Conservation (phyloP, 495 filamentous ascomycete genomes). For the Neurospora africana region DNA sequence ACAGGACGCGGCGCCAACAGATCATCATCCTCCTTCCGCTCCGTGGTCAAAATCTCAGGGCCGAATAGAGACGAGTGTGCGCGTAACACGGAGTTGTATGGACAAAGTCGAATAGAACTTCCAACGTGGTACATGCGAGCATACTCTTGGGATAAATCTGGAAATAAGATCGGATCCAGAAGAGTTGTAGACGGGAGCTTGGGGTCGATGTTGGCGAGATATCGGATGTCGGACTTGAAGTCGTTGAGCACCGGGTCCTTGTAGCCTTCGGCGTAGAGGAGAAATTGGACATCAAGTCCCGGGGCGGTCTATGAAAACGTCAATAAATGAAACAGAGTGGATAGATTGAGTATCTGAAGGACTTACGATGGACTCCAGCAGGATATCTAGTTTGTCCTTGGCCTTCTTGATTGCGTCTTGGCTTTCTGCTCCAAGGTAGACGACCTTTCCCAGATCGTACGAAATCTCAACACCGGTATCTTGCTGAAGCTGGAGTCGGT, state of each 20-base stretch:
- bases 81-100: not conserved
- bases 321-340: not conserved
- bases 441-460: conserved; percentile 6
- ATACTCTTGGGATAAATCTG: conserved; percentile 6
- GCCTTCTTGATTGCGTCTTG: conserved; percentile 11
- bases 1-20: not conserved
- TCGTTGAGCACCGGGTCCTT: not conserved
- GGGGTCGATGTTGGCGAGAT: conserved; percentile 23
- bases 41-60: conserved; percentile 1
- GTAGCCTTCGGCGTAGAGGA: conserved; percentile 30
- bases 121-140: conserved; percentile 7
- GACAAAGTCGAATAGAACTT: conserved; percentile 13
- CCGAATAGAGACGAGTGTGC: conserved; percentile 4
- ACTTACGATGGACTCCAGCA: conserved; percentile 28
- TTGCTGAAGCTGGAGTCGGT: conserved; percentile 11
- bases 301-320: not conserved
- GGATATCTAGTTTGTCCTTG: conserved; percentile 24
- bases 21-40: not conserved
- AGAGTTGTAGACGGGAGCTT: conserved; percentile 4
- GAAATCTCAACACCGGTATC: conserved; percentile 20
- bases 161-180: conserved; percentile 1
- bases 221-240: conserved; percentile 13
- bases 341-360: not conserved
- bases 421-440: conserved; percentile 26
- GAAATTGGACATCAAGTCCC: not conserved